phyloP scores from a whole-genome alignment of 805 yeast species.

The Ogataea methanolica region DNA sequence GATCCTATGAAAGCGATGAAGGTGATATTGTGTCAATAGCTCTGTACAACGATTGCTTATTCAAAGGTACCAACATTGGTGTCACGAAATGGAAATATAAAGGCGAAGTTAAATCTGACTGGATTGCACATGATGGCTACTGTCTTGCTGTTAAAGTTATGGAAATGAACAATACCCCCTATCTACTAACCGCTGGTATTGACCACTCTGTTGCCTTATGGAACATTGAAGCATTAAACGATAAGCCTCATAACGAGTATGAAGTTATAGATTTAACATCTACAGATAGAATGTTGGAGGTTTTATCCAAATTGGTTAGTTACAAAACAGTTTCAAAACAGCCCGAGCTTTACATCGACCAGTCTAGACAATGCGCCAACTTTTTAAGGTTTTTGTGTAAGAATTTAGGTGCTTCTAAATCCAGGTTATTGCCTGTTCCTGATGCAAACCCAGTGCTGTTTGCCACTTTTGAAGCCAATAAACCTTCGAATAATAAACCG shows the following conservation, averaged over 20 bases:
- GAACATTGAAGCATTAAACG: conserved; percentile 42
- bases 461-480: conserved; percentile 59
- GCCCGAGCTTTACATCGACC: conserved; percentile 65
- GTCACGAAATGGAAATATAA: conserved; percentile 49
- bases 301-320: conserved; percentile 57
- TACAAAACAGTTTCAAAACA: conserved; percentile 75
- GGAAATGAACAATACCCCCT: conserved; percentile 34
- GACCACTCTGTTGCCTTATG: conserved; percentile 69
- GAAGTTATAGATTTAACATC: conserved; percentile 11
- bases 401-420: conserved; percentile 62
- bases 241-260: conserved; percentile 1
- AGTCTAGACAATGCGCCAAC: conserved; percentile 83
- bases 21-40: conserved; percentile 60
- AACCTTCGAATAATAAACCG: conserved; percentile 3
- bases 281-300: conserved; percentile 54
- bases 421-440: conserved; percentile 66
- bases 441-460: conserved; percentile 84
- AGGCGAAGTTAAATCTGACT: conserved; percentile 38
- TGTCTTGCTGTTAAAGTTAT: conserved; percentile 56
- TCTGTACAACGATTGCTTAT: conserved; percentile 51
- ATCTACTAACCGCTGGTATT: conserved; percentile 63
- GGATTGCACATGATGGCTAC: conserved; percentile 51
- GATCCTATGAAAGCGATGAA: conserved; percentile 37
- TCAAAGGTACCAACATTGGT: conserved; percentile 53
- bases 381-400: conserved; percentile 58